Evolutionary conservation across 73 alveolate genomes (phyloP).

Genomic region (Loxodes magnus): DNA sequence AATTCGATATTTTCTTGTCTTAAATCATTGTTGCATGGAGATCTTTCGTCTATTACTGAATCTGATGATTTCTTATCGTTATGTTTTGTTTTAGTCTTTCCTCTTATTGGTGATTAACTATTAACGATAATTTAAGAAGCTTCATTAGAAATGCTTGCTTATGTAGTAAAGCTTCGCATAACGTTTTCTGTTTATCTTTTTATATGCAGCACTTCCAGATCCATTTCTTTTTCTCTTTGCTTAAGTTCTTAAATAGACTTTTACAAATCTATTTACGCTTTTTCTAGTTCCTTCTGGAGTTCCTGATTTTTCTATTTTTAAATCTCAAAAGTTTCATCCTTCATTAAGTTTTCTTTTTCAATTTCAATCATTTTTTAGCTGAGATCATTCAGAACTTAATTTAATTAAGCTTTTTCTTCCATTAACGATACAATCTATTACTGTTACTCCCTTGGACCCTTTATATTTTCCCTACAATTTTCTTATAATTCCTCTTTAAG

Average conservation of each 20-base stretch:
- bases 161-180: not conserved
- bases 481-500: not conserved
- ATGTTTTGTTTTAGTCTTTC: not conserved
- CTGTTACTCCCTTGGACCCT: not conserved
- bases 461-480: not conserved
- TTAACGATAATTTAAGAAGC: not conserved
- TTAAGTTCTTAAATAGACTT: not conserved
- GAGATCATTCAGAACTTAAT: not conserved
- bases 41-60: not conserved
- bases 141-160: not conserved
- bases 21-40: not conserved
- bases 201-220: not conserved
- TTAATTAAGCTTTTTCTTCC: slow-evolving; percentile 2
- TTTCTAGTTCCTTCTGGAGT: slow-evolving; percentile 1
- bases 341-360: not conserved
- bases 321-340: not conserved
- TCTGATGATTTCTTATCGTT: not conserved
- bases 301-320: not conserved
- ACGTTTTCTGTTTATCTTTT: slow-evolving; percentile 14
- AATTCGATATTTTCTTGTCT: not conserved
- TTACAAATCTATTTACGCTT: not conserved
- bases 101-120: not conserved
- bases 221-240: not conserved
- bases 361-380: slow-evolving; percentile 4
- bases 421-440: not conserved